Evolutionary conservation across 805 yeast genomes (phyloP).

Genomic region (Tetrapisispora nanseiensis): DNA sequence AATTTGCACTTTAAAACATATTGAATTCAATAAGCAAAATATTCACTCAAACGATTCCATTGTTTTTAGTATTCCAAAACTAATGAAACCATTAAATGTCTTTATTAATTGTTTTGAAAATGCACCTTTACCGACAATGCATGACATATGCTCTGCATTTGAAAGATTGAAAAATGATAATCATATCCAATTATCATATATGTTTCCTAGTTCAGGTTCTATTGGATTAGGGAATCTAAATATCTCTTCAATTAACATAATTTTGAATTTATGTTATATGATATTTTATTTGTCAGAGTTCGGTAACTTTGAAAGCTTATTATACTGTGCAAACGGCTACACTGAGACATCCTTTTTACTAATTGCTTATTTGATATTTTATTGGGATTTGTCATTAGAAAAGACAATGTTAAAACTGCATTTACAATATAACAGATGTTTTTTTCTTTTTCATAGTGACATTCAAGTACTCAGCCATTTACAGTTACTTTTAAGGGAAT

Average conservation of each 20-base stretch:
- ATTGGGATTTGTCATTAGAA: conserved; percentile 49
- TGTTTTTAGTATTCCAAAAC: conserved; percentile 41
- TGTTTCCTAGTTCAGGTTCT: conserved; percentile 80
- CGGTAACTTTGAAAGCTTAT: conserved; percentile 36
- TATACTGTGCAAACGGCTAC: conserved; percentile 85
- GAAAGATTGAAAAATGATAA: conserved; percentile 5
- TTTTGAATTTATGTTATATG: conserved; percentile 57
- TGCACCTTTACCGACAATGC: conserved; percentile 41
- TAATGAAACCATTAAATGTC: conserved; percentile 39
- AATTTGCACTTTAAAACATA: conserved; percentile 33
- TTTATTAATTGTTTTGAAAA: conserved; percentile 53
- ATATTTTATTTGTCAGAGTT: conserved; percentile 23
- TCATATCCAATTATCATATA: conserved; percentile 25
- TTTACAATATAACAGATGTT: conserved; percentile 58
- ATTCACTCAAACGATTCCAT: conserved; percentile 19
- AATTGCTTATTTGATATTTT: conserved; percentile 60
- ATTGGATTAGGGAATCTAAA: conserved; percentile 67
- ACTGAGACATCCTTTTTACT: conserved; percentile 79
- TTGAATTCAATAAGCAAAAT: conserved; percentile 13
- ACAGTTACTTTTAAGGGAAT: conserved; percentile 49
- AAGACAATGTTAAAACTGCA: conserved; percentile 63
- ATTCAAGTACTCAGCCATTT: conserved; percentile 53
- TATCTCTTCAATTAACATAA: conserved; percentile 52
- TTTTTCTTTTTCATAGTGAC: conserved; percentile 74
- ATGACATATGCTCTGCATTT: conserved; percentile 18